These are phyloP conservation scores for Lodderomyces orthopsilosis DNA, from an alignment of 1,139 yeast genomes.

Conservation along the genomic window DNA sequence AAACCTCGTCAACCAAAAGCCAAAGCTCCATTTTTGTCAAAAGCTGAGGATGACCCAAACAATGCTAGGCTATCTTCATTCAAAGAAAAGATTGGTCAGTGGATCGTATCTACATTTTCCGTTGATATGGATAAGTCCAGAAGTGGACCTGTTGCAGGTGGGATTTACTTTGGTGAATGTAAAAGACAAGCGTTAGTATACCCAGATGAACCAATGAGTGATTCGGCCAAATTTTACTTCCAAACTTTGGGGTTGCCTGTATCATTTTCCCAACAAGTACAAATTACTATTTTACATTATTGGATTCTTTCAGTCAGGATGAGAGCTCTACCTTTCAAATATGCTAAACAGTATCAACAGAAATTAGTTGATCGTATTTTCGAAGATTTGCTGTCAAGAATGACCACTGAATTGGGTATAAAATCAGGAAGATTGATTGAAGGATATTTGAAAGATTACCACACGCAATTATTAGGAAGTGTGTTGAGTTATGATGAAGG, in stretches of 20 bases:
- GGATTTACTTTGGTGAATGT: constrained; percentile 81
- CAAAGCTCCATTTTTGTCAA: constrained; percentile 51
- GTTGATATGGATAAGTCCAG: constrained; percentile 91
- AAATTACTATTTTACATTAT: constrained; percentile 82
- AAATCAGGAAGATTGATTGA: constrained; percentile 82
- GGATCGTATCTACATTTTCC: constrained; percentile 60
- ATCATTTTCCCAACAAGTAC: constrained; percentile 94
- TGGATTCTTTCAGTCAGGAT: constrained; percentile 94
- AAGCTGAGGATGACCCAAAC: constrained; percentile 47
- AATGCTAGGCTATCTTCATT: constrained; percentile 59
- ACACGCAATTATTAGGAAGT: constrained; percentile 84
- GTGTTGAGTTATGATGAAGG: constrained; percentile 94
- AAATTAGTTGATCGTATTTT: constrained; percentile 86
- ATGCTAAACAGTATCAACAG: constrained; percentile 88
- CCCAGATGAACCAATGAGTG: constrained; percentile 64
- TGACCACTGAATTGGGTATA: constrained; percentile 83
- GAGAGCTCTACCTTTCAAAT: constrained; percentile 92
- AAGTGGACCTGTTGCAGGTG: constrained; percentile 93
- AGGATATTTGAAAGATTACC: constrained; percentile 84
- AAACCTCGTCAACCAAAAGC: constrained; percentile 41
- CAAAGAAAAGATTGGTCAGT: constrained; percentile 72
- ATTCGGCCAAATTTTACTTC: constrained; percentile 69
- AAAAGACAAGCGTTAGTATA: constrained; percentile 78
- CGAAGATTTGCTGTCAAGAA: constrained; percentile 81
- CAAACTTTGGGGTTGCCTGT: constrained; percentile 77